A percentile compares a stretch with the other conserved stretches of the same genome.
Conservation (phyloP, 2,329 filamentous ascomycete species). For the Thielaviopsis musarum region DNA sequence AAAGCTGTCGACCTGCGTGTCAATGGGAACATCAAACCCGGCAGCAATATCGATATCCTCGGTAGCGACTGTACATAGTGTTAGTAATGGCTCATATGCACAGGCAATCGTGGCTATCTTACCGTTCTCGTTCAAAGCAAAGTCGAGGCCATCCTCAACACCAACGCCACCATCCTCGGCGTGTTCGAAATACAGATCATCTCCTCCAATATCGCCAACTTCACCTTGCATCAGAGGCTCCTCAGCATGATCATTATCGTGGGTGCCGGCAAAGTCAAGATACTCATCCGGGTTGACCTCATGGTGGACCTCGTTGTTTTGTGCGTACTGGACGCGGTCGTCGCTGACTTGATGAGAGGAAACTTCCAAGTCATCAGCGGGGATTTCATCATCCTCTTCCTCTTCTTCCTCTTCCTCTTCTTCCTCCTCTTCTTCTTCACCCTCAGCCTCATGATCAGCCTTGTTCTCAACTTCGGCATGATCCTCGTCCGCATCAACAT, state of each 20-base stretch:
- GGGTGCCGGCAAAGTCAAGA: conserved; percentile 13
- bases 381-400: conserved; percentile 11
- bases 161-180: conserved; percentile 7
- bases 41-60: neutral
- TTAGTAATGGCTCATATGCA: neutral
- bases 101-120: neutral
- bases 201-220: conserved; percentile 6
- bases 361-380: conserved; percentile 11
- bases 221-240: conserved; percentile 9
- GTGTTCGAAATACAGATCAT: conserved; percentile 13
- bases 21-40: conserved; percentile 3
- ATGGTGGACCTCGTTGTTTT: conserved; percentile 16
- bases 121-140: conserved; percentile 2
- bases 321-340: conserved; percentile 13
- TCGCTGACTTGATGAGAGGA: conserved; percentile 12
- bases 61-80: conserved; percentile 1
- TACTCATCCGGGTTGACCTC: conserved; percentile 8
- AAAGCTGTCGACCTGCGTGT: neutral
- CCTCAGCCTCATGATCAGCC: conserved; percentile 12
- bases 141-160: conserved; percentile 6
- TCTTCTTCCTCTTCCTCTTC: conserved; percentile 12
- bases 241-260: conserved; percentile 15
- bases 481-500: conserved; percentile 10
- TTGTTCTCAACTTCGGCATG: conserved; percentile 2
- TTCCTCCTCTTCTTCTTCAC: conserved; percentile 10